These are phyloP conservation scores for Talaromyces sp. DNA, from an alignment of 2,329 filamentous ascomycete species.

Conservation along the genomic window DNA sequence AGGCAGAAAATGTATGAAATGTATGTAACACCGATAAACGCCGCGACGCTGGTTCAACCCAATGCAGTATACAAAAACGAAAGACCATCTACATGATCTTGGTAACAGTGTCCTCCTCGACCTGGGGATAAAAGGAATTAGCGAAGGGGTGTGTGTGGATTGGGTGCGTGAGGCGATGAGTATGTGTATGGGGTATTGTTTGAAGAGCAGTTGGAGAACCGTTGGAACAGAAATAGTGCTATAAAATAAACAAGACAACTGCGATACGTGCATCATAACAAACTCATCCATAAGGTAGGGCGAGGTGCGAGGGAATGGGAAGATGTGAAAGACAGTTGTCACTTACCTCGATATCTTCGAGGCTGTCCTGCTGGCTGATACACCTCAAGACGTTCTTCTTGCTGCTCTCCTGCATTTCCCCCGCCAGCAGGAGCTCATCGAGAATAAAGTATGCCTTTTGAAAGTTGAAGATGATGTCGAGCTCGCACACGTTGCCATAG, in stretches of 20 bases:
- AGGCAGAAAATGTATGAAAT: slow-evolving; percentile 4
- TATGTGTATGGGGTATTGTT: background rate
- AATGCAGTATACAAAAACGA: slow-evolving; percentile 1
- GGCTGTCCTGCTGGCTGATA: slow-evolving; percentile 93
- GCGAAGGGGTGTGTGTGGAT: slow-evolving; percentile 15
- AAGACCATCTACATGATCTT: slow-evolving; percentile 68
- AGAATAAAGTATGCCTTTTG: slow-evolving; percentile 99
- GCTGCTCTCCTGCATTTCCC: slow-evolving; percentile 97
- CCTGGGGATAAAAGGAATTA: slow-evolving; percentile 52
- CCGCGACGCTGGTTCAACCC: slow-evolving; percentile 1
- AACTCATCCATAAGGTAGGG: background rate
- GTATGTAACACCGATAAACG: slow-evolving; percentile 24
- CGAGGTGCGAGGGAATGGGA: background rate
- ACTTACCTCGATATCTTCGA: slow-evolving; percentile 99
- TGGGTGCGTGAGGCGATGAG: background rate
- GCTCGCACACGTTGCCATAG: slow-evolving; percentile 98
- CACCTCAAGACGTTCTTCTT: slow-evolving; percentile 98
- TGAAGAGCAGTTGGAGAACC: background rate
- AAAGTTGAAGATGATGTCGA: slow-evolving; percentile 99
- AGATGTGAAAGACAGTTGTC: background rate
- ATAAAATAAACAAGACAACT: background rate
- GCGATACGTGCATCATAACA: background rate
- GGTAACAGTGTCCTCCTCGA: slow-evolving; percentile 78
- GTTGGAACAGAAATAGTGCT: background rate
- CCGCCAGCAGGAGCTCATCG: slow-evolving; percentile 89